phyloP scores from a whole-genome alignment of 78 protist genomes.

The Dictyostelium capitatum region DNA sequence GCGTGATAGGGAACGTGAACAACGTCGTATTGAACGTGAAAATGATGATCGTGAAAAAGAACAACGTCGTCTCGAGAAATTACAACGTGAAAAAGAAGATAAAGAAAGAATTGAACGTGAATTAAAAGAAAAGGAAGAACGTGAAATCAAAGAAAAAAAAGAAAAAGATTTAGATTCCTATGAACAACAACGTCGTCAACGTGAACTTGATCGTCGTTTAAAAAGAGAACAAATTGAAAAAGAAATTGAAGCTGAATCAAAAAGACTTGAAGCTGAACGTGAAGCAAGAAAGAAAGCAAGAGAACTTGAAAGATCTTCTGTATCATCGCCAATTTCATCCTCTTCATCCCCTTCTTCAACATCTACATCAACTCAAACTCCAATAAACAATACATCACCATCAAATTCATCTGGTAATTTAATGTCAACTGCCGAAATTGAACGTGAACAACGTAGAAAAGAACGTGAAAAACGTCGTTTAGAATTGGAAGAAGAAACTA shows the following conservation, averaged over 20 bases:
- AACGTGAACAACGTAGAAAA: slow-evolving; percentile 54
- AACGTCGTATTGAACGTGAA: slow-evolving; percentile 55
- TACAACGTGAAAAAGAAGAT: not conserved
- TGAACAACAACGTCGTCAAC: slow-evolving; percentile 31
- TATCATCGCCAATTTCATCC: not conserved
- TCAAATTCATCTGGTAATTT: slow-evolving; percentile 17
- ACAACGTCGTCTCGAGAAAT: slow-evolving; percentile 14
- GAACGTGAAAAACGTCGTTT: slow-evolving; percentile 8
- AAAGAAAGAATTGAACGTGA: slow-evolving; percentile 12
- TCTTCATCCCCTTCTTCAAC: not conserved
- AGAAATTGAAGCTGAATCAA: slow-evolving; percentile 38
- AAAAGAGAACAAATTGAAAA: slow-evolving; percentile 66
- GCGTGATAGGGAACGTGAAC: slow-evolving; percentile 28
- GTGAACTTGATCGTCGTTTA: slow-evolving; percentile 52
- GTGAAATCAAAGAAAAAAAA: slow-evolving; percentile 25
- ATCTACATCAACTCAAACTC: slow-evolving; percentile 9
- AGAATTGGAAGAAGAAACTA: slow-evolving; percentile 59
- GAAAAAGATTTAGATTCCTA: slow-evolving; percentile 30
- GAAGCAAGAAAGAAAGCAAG: slow-evolving; percentile 33
- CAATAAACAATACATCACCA: slow-evolving; percentile 1
- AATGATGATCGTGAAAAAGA: slow-evolving; percentile 14
- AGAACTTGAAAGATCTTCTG: slow-evolving; percentile 21
- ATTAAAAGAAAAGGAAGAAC: slow-evolving; percentile 10
- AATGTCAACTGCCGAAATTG: slow-evolving; percentile 17
- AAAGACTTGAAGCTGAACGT: slow-evolving; percentile 28